These are phyloP conservation scores for Pythium periplocum DNA, from an alignment of 352 stramenopile genomes.

Conservation along the genomic window DNA sequence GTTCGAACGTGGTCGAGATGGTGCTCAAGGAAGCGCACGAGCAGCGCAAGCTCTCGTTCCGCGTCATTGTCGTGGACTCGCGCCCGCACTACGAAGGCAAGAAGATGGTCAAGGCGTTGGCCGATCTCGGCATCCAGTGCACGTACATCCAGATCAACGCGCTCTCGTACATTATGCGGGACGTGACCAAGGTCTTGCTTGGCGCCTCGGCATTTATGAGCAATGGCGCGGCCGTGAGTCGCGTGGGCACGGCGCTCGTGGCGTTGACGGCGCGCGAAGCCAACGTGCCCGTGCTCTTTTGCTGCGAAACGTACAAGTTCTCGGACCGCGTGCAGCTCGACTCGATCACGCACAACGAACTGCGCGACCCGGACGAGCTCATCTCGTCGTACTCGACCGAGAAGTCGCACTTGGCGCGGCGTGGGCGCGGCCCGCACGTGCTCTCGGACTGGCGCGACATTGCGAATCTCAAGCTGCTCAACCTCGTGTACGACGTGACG, in stretches of 20 bases:
- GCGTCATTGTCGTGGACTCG: slow-evolving; percentile 94
- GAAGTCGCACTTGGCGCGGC: slow-evolving; percentile 33
- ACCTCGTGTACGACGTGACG: slow-evolving; percentile 95
- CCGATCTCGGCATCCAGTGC: slow-evolving; percentile 71
- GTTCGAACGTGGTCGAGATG: slow-evolving; percentile 89
- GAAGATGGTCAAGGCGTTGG: slow-evolving; percentile 69
- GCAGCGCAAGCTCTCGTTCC: slow-evolving; percentile 48
- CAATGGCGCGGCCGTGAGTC: slow-evolving; percentile 91
- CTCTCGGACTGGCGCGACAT: slow-evolving; percentile 79
- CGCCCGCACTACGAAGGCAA: slow-evolving; percentile 82
- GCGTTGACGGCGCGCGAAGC: slow-evolving; percentile 88
- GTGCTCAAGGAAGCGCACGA: slow-evolving; percentile 62
- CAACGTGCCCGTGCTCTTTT: slow-evolving; percentile 96
- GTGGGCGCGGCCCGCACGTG: slow-evolving; percentile 44
- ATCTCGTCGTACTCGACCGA: slow-evolving; percentile 55
- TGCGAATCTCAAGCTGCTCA: slow-evolving; percentile 69
- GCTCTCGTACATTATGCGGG: slow-evolving; percentile 94
- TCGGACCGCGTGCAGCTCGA: slow-evolving; percentile 96
- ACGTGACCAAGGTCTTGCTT: slow-evolving; percentile 96
- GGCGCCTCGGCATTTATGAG: slow-evolving; percentile 94
- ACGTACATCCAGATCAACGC: slow-evolving; percentile 94
- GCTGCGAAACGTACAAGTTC: slow-evolving; percentile 98
- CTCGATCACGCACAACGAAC: slow-evolving; percentile 96
- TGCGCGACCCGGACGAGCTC: slow-evolving; percentile 92
- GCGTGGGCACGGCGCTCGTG: slow-evolving; percentile 90